Evolutionary conservation across 2,329 filamentous ascomycete genomes (phyloP).

Genomic region (Ophiostoma ulmi): DNA sequence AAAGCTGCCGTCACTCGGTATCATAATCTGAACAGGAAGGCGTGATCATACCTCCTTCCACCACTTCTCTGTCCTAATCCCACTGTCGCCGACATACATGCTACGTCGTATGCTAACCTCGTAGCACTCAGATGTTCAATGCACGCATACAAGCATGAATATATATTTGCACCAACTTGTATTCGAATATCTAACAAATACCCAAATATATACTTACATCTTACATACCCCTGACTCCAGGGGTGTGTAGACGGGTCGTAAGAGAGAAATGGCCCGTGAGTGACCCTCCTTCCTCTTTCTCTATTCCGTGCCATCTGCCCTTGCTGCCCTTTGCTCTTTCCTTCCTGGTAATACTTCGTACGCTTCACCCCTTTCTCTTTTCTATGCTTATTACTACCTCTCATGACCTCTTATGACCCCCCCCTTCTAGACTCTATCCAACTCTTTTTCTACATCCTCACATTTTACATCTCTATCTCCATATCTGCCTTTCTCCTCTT

Average conservation of each 20-base stretch:
- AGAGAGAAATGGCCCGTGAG: neutral
- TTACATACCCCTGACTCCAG: neutral
- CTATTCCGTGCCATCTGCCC: neutral
- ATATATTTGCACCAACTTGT: neutral
- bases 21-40: neutral
- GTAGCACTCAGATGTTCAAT: neutral
- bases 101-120: neutral
- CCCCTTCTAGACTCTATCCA: neutral
- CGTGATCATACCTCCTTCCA: neutral
- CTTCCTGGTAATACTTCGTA: no score
- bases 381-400: neutral
- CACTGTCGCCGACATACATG: neutral
- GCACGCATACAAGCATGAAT: neutral
- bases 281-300: conserved; percentile 4
- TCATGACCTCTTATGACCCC: neutral
- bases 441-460: neutral
- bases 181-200: neutral
- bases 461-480: conserved; percentile 3
- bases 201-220: neutral
- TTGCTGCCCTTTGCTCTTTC: neutral
- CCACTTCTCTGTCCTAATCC: no score
- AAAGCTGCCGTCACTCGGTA: neutral
- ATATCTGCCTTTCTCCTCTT: conserved; percentile 9
- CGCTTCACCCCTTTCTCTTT: conserved; percentile 6
- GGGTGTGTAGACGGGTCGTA: conserved; percentile 1